A percentile compares a stretch with the other conserved stretches of the same genome.
These are phyloP conservation scores for Arthrobotrys sinensis DNA, from an alignment of 2,329 filamentous ascomycete species.

Conservation along the genomic window DNA sequence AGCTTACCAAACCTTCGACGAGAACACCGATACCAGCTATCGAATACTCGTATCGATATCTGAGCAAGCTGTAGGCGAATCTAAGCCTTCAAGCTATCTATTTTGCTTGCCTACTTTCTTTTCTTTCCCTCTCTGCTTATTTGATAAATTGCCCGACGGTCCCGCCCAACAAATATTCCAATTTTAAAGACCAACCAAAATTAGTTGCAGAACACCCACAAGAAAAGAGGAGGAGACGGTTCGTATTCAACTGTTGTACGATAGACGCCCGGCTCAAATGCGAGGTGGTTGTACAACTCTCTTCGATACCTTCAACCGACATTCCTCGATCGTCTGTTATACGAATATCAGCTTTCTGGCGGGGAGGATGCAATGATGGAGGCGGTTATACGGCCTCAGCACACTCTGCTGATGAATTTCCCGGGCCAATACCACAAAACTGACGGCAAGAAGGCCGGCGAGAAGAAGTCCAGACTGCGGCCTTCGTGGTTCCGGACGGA, in stretches of 20 bases:
- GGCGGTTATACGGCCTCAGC: conserved; percentile 42
- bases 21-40: conserved; percentile 31
- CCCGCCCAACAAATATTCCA: conserved; percentile 15
- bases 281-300: conserved; percentile 15
- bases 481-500: conserved; percentile 38
- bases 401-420: conserved; percentile 34
- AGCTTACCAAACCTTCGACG: conserved; percentile 48
- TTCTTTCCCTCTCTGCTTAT: conserved; percentile 9
- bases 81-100: conserved; percentile 22
- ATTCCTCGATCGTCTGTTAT: conserved; percentile 6
- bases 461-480: conserved; percentile 35
- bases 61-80: conserved; percentile 28
- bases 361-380: conserved; percentile 35
- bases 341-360: conserved; percentile 9
- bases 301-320: background rate
- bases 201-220: conserved; percentile 13
- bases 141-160: conserved; percentile 31
- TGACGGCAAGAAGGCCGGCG: conserved; percentile 16
- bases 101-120: conserved; percentile 3
- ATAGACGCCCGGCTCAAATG: conserved; percentile 28
- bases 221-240: conserved; percentile 13
- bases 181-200: conserved; percentile 21
- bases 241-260: conserved; percentile 16
- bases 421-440: conserved; percentile 1
- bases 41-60: conserved; percentile 48